Evolutionary conservation across 129 eudicot species (phyloP).

Genomic region (Erigeron canadensis): DNA sequence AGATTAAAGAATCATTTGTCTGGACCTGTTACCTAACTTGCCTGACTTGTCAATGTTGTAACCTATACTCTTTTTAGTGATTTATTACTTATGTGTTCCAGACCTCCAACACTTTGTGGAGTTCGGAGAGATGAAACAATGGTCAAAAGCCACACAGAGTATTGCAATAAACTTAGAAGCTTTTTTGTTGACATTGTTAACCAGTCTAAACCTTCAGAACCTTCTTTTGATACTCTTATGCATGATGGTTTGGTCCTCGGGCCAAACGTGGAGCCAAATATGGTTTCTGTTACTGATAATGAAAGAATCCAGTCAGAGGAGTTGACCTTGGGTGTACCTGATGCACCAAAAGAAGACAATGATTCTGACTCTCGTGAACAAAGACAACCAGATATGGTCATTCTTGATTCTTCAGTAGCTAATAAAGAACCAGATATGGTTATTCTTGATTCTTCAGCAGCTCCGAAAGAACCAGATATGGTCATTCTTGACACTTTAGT

Average conservation of each 20-base stretch:
- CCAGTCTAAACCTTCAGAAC: conserved; percentile 69
- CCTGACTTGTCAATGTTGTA: not conserved
- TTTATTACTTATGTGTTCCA: conserved; percentile 27
- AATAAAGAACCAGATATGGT: conserved; percentile 47
- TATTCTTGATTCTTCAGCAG: conserved; percentile 40
- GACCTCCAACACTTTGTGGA: conserved; percentile 93
- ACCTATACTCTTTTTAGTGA: not conserved
- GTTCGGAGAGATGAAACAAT: conserved; percentile 87
- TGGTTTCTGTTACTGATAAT: conserved; percentile 17
- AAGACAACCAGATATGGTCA: conserved; percentile 29
- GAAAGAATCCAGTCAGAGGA: conserved; percentile 38
- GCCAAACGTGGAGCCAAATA: conserved; percentile 25
- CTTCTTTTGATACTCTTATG: conserved; percentile 33
- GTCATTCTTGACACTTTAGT: no score
- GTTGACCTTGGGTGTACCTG: conserved; percentile 21
- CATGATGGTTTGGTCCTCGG: conserved; percentile 37
- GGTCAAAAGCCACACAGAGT: conserved; percentile 66
- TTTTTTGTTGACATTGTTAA: conserved; percentile 79
- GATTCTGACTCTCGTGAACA: conserved; percentile 25
- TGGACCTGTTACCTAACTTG: not conserved
- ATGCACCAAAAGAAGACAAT: conserved; percentile 38
- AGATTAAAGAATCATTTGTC: not conserved
- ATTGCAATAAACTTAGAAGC: conserved; percentile 64
- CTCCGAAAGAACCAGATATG: conserved; percentile 42
- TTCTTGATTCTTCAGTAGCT: conserved; percentile 41